Base-by-base conservation (phyloP, 2,329 filamentous ascomycete genomes). In the Mycosphaerella sp. region DNA sequence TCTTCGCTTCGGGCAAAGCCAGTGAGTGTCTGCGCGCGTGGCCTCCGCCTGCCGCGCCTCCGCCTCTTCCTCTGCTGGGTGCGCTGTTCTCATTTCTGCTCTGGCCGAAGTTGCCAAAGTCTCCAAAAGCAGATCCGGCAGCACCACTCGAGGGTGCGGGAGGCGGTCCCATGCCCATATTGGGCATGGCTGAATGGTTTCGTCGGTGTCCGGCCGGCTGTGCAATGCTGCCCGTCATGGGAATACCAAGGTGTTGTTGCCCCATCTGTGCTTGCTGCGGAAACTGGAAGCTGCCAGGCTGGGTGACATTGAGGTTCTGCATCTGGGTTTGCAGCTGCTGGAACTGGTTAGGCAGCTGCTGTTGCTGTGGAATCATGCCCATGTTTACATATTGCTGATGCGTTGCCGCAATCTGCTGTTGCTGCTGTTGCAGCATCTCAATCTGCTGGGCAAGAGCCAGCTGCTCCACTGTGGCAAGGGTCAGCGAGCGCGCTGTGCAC, bases 371-470 rank as follows among this genome's bases (percentile, higher is more conserved):
- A 64, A 97, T 84, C 80, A 97, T 89, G 70, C 89, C 89, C 87
- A 96, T 90, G 71, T 93, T 95, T 65, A 95, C 86, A 76, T 95
- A 96, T 74, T 97, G 91, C 73, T 96, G 90, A 67, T 96, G 89
- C 59, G 89, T 93, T 63, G 89, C 89, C 73, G 94, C 88, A 67
- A 97, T 94, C 70, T 96, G 90, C 72, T 97, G 90, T 70, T 97
- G 93, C 71, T 97, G 93, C 71, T 95, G 89, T 75, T 97, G 91
- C 66, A 97, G 79, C 68, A 94, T 80, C 74, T 97, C 91, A 67
- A 97, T 96, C 74, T 97, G 91, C 76, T 96, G 91, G 75, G 95
- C 90, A 69, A 97, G 90, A 68, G 89, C 89, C 68, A 95, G 82
- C 80, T 96, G 90, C 77, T 96, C 91, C 87, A 96, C 90, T 95